These are phyloP conservation scores for Polytrichum formosum DNA, from an alignment of 225 moss, liverwort and hornwort species.

Conservation along the genomic window DNA sequence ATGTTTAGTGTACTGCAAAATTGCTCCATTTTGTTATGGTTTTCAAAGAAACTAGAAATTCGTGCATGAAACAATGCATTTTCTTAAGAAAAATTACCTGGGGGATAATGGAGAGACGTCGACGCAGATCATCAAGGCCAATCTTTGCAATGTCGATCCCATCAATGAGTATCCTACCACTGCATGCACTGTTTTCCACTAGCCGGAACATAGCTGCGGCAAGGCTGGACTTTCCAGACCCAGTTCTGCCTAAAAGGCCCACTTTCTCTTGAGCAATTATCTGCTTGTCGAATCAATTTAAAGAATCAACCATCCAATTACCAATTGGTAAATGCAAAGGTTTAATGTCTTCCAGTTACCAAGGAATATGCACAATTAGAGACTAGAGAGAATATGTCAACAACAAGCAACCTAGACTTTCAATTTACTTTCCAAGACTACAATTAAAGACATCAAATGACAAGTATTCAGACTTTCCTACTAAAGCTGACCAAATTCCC, in stretches of 20 bases:
- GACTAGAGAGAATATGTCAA: neutral
- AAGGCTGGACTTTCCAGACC: constrained; percentile 91
- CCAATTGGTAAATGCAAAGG: neutral
- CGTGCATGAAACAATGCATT: too few species aligned
- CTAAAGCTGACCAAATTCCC: too few species aligned
- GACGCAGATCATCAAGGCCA: constrained; percentile 88
- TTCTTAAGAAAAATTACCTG: constrained; percentile 30
- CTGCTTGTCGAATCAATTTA: constrained; percentile 18
- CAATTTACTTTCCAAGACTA: neutral
- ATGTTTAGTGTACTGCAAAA: too few species aligned
- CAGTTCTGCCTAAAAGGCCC: constrained; percentile 93
- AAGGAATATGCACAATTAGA: too few species aligned
- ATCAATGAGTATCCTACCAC: constrained; percentile 76
- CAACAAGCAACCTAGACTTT: neutral
- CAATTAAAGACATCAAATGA: neutral
- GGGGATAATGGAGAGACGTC: constrained; percentile 90
- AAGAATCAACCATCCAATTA: neutral
- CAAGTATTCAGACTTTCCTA: neutral
- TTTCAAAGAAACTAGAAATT: too few species aligned
- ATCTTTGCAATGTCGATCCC: constrained; percentile 55
- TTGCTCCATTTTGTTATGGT: neutral
- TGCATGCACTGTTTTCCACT: constrained; percentile 83
- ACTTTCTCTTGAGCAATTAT: constrained; percentile 72
- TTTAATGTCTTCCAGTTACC: neutral
- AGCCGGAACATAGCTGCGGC: constrained; percentile 94